Evolutionary conservation across 371 early-diverging fungal species (phyloP).

Genomic region (Mucor velutinosus): DNA sequence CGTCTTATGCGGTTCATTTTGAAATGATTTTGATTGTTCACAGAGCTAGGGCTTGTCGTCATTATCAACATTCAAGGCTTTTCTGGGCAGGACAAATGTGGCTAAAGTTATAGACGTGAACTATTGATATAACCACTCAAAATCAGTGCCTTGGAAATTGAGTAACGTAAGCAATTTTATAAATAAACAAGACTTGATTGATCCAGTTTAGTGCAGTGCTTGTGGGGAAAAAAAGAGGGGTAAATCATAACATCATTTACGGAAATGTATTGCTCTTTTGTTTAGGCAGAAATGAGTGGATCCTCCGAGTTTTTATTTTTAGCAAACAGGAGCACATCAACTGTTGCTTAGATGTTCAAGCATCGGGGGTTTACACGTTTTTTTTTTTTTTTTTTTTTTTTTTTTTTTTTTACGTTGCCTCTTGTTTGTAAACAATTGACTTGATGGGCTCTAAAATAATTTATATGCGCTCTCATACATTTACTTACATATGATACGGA

Average conservation of each 20-base stretch:
- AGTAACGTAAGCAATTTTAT: neutral
- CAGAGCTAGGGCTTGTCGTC: neutral
- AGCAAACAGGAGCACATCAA: too few relatives aligned
- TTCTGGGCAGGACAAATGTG: neutral
- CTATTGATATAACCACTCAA: neutral
- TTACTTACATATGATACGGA: neutral
- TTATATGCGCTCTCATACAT: neutral
- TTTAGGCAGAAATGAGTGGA: neutral
- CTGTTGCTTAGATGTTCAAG: neutral
- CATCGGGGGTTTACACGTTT: neutral
- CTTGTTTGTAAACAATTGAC: neutral
- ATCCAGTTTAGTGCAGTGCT: neutral
- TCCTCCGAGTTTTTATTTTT: neutral
- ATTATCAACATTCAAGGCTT: neutral
- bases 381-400: too few relatives aligned
- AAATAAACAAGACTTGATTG: neutral
- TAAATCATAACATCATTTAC: too few relatives aligned
- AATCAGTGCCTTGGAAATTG: neutral
- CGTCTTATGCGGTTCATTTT: neutral
- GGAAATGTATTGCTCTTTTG: neutral
- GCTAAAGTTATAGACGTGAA: neutral
- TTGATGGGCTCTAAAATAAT: neutral
- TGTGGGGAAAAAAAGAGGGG: neutral
- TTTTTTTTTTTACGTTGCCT: too few relatives aligned
- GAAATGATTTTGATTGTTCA: neutral